These are phyloP conservation scores for Hymenoscyphus albidus DNA, from an alignment of 2,329 filamentous ascomycete genomes.

Conservation along the genomic window DNA sequence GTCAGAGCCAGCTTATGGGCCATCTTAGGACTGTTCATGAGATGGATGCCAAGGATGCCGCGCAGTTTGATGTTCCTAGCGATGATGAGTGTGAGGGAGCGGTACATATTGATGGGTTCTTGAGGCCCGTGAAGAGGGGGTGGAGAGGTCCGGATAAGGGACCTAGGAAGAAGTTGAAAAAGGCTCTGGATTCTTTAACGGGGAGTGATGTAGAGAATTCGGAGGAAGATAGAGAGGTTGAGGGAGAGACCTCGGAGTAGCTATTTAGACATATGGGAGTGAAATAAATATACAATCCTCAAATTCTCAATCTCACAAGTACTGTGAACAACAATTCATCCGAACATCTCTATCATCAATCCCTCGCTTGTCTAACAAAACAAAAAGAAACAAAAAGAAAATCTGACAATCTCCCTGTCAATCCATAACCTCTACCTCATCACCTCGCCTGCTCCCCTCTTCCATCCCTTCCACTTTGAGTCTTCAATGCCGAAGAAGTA, in stretches of 20 bases:
- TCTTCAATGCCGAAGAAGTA: too few relatives aligned
- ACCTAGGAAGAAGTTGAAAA: conserved; percentile 15
- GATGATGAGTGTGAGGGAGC: conserved; percentile 52
- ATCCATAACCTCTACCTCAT: too few relatives aligned
- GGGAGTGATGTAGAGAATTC: neutral
- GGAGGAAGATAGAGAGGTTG: neutral
- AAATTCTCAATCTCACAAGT: too few relatives aligned
- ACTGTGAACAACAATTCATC: too few relatives aligned
- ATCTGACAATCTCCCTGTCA: too few relatives aligned
- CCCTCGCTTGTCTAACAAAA: too few relatives aligned
- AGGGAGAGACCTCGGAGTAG: too few relatives aligned
- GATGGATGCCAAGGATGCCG: conserved; percentile 46
- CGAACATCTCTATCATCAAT: too few relatives aligned
- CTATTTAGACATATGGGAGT: too few relatives aligned
- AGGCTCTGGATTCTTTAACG: neutral
- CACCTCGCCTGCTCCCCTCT: neutral
- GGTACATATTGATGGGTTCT: conserved; percentile 65
- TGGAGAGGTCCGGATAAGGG: conserved; percentile 16
- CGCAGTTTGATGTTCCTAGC: conserved; percentile 41
- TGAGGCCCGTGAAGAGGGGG: conserved; percentile 47
- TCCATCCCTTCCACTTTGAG: neutral
- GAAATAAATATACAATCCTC: too few relatives aligned
- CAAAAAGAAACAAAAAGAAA: too few relatives aligned
- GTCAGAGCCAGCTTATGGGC: conserved; percentile 37
- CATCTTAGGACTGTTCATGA: conserved; percentile 46